Conservation (phyloP, 176 grass and related monocot genomes). For the Aegilops speltoides region DNA sequence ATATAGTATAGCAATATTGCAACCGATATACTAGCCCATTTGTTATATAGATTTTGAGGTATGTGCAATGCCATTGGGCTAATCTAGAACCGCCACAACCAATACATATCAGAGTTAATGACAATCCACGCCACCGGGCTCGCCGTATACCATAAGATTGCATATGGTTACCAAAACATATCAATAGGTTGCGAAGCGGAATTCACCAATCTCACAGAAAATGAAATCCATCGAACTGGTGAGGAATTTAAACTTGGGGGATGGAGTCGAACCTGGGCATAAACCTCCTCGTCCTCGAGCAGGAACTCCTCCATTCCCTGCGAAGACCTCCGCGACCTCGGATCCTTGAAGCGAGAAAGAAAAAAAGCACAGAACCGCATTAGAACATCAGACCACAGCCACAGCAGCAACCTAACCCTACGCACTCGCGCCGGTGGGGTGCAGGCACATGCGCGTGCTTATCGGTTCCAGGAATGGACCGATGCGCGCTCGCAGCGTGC, state of each 20-base stretch:
- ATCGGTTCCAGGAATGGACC: not conserved
- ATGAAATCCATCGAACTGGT: not conserved
- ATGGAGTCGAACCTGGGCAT: constrained; percentile 35
- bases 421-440: not conserved
- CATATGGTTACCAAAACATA: not conserved
- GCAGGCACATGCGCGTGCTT: not conserved
- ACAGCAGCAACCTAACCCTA: not conserved
- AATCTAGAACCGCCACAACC: not conserved
- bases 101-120: not conserved
- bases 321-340: constrained; percentile 22
- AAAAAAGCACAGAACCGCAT: not conserved
- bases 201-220: not conserved
- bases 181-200: not conserved
- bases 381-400: not conserved
- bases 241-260: not conserved
- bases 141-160: not conserved
- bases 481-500: not conserved
- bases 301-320: constrained; percentile 55
- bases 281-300: constrained; percentile 51
- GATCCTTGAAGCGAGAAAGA: constrained; percentile 17
- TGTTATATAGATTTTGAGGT: not conserved
- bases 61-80: not conserved
- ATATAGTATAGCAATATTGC: not conserved
- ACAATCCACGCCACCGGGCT: not conserved
- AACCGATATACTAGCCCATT: not conserved